Evolutionary conservation across 2,329 filamentous ascomycete genomes (phyloP).

Genomic region (Colletotrichum lupini): DNA sequence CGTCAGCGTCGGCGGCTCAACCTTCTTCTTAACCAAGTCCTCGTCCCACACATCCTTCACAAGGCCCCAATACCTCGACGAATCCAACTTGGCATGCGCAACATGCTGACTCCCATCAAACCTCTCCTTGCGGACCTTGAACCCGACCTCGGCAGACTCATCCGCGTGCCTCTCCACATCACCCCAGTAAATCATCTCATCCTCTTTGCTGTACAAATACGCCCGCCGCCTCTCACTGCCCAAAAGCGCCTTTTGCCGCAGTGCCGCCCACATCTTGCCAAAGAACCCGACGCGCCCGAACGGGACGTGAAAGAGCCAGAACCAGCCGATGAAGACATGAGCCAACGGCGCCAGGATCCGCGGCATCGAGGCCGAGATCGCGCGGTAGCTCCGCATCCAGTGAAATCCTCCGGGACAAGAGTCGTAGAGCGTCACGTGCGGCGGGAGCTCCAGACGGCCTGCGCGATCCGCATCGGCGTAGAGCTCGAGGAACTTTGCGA

Average conservation of each 20-base stretch:
- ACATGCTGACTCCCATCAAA: slow-evolving; percentile 63
- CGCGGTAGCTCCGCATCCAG: slow-evolving; percentile 52
- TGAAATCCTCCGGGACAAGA: slow-evolving; percentile 59
- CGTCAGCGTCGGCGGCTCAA: not conserved
- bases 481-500: slow-evolving; percentile 49
- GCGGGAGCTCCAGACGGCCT: slow-evolving; percentile 46
- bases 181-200: slow-evolving; percentile 56
- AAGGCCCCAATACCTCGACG: slow-evolving; percentile 61
- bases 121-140: slow-evolving; percentile 54
- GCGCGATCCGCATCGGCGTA: slow-evolving; percentile 43
- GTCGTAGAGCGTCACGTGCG: slow-evolving; percentile 58
- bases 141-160: slow-evolving; percentile 52
- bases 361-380: slow-evolving; percentile 50
- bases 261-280: slow-evolving; percentile 47
- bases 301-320: slow-evolving; percentile 46
- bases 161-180: slow-evolving; percentile 61
- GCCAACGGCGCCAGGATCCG: slow-evolving; percentile 48
- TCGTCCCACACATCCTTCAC: slow-evolving; percentile 59
- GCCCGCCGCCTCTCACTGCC: slow-evolving; percentile 54
- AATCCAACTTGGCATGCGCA: slow-evolving; percentile 58
- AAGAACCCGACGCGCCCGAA: slow-evolving; percentile 44
- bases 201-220: slow-evolving; percentile 64
- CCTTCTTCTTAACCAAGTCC: not conserved
- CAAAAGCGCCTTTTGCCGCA: slow-evolving; percentile 48
- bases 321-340: slow-evolving; percentile 45